Evolutionary conservation across 2,329 filamentous ascomycete species (phyloP), one percentile per base, ranked within the genome.

Genomic region (Aspergillus arachidicola): DNA sequence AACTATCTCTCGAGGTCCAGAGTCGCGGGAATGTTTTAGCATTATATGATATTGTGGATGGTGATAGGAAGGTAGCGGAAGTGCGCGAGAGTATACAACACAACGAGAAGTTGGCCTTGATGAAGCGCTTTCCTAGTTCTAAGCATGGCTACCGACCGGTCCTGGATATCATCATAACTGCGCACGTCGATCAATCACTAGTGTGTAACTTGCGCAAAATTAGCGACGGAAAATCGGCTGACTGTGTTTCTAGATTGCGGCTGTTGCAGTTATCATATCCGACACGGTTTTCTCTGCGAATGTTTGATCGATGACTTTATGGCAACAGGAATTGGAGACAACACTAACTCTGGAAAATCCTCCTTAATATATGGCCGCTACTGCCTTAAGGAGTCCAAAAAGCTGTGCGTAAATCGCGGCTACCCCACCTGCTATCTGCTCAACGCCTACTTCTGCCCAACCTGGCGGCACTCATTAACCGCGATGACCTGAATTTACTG

Each of bases 161-260:
- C 11, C 43, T 73, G 62, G 71, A 73, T 62, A 56, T 73, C 6
- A 59, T 67, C 46, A 57, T 73, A 41, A 70, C 64, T 23, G 60
- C 68, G 10, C 68, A 70, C 4, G 69, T 73, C n/a, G 71, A 73
- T 61, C 62, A 70, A 36, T 63, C 70, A 6, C 48, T 73, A 66
- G 71, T 73, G 59, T 59, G 69, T 63, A 19, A 28, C 26, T 21
- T n/a, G 48, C 12, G 7, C 16, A 10, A n/a, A 21, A 14, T 19
- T 12, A n/a, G 28, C 28, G 19, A 34, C 21, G 10, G 9, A 2
- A 11, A 32, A 32, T 32, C 28, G 4, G 21, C 48, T 51, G 28
- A 51, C 16, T 32, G 26, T 51, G 48, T 51, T 28, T 32, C 28
- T 34, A 51, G 48, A 32, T 51, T 32, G 48, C 48, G 7, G 48